Conservation (phyloP, 352 stramenopile species). For the Pilasporangium apinafurcum region DNA sequence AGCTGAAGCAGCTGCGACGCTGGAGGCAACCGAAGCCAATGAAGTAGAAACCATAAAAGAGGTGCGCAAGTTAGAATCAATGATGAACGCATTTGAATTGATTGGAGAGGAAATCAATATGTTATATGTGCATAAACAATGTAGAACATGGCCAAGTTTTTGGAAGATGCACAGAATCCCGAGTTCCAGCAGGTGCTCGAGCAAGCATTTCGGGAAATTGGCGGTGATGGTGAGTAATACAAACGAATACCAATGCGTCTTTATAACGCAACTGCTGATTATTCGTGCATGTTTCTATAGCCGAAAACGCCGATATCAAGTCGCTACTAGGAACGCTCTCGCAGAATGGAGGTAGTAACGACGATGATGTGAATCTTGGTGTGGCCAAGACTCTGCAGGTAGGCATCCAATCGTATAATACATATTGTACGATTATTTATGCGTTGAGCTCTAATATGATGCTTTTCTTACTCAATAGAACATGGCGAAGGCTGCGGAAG, state of each 20-base stretch:
- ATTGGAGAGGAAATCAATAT: background rate
- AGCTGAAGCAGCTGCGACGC: slow-evolving; percentile 44
- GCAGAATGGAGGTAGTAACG: slow-evolving; percentile 23
- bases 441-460: background rate
- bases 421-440: background rate
- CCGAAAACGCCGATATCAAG: slow-evolving; percentile 60
- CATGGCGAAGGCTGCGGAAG: slow-evolving; percentile 84
- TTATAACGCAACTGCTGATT: background rate
- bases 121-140: background rate
- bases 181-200: slow-evolving; percentile 85
- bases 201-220: slow-evolving; percentile 83
- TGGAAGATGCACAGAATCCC: slow-evolving; percentile 81
- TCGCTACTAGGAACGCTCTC: slow-evolving; percentile 56
- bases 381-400: slow-evolving; percentile 85
- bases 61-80: slow-evolving; percentile 14
- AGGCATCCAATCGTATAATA: slow-evolving; percentile 2
- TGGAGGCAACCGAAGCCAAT: slow-evolving; percentile 29
- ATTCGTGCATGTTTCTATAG: slow-evolving; percentile 12
- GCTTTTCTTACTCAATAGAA: slow-evolving; percentile 31
- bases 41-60: slow-evolving; percentile 65
- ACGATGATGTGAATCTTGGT: slow-evolving; percentile 71
- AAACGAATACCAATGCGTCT: slow-evolving; percentile 14
- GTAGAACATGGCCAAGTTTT: slow-evolving; percentile 82
- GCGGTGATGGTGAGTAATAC: slow-evolving; percentile 52
- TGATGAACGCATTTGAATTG: background rate